phyloP scores from a whole-genome alignment of 768 basidiomycete species.

The Psilocybe cyanescens region DNA sequence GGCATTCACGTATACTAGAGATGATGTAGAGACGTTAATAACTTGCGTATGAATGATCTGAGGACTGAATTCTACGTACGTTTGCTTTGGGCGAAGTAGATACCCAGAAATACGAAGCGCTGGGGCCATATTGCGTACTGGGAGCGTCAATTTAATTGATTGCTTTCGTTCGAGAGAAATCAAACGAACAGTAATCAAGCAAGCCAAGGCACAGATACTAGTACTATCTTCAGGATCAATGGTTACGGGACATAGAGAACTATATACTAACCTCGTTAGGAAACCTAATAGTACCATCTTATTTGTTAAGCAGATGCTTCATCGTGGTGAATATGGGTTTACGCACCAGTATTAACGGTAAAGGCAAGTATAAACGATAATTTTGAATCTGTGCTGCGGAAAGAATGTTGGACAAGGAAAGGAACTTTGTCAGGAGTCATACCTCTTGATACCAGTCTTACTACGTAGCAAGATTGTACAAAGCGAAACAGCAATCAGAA shows the following conservation, averaged over 20 bases:
- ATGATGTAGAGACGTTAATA: neutral
- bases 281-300: slow-evolving; percentile 6
- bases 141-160: neutral
- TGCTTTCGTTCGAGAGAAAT: neutral
- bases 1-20: slow-evolving; percentile 17
- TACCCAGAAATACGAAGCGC: slow-evolving; percentile 21
- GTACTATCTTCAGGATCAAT: neutral
- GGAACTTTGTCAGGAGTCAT: too few species aligned
- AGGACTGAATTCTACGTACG: neutral
- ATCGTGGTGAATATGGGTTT: neutral
- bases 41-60: neutral
- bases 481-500: slow-evolving; percentile 18
- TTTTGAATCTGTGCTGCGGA: slow-evolving; percentile 18
- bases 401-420: neutral
- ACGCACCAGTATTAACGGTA: slow-evolving; percentile 19
- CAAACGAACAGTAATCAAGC: slow-evolving; percentile 17
- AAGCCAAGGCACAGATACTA: slow-evolving; percentile 20
- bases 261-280: slow-evolving; percentile 16
- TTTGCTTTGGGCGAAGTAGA: slow-evolving; percentile 24
- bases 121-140: slow-evolving; percentile 24
- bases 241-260: too few species aligned
- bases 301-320: neutral
- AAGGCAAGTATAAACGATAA: slow-evolving; percentile 20
- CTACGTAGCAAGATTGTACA: slow-evolving; percentile 18
- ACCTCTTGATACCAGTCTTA: slow-evolving; percentile 22